phyloP scores from a whole-genome alignment of 495 filamentous ascomycete genomes.

The Aspergillus heteromorphus region DNA sequence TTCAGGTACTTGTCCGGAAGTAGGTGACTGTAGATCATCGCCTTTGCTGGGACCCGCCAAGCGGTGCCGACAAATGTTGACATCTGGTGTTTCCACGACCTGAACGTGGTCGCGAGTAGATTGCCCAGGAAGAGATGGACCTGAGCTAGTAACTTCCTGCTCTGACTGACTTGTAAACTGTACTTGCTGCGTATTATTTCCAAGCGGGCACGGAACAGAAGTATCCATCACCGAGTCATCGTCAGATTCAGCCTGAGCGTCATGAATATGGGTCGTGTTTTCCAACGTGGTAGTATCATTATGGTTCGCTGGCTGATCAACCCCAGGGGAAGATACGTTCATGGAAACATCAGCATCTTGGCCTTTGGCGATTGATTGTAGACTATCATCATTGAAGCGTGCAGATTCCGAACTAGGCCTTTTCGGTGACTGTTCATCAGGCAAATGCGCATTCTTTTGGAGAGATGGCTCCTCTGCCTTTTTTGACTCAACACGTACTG shows the following conservation, averaged over 20 bases:
- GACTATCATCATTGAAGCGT: neutral
- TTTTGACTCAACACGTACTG: slow-evolving; percentile 3
- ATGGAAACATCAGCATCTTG: neutral
- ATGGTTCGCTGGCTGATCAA: neutral
- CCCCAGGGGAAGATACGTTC: neutral
- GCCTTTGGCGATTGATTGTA: neutral
- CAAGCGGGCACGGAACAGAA: slow-evolving; percentile 45
- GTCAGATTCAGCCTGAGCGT: slow-evolving; percentile 16
- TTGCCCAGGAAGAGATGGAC: slow-evolving; percentile 18
- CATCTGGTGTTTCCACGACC: slow-evolving; percentile 32
- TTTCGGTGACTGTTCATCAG: neutral
- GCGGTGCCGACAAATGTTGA: slow-evolving; percentile 8
- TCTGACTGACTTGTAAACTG: slow-evolving; percentile 25
- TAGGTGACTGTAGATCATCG: neutral
- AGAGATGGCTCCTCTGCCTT: neutral
- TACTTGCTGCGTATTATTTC: slow-evolving; percentile 21
- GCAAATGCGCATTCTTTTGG: neutral
- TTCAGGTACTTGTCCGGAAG: slow-evolving; percentile 14
- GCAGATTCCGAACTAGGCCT: neutral
- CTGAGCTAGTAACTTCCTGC: slow-evolving; percentile 21
- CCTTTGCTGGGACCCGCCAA: slow-evolving; percentile 1
- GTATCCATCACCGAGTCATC: slow-evolving; percentile 52
- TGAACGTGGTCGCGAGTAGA: slow-evolving; percentile 24
- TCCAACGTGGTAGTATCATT: neutral
- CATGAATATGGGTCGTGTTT: neutral